phyloP scores from a whole-genome alignment of 225 moss, liverwort and hornwort genomes.

The Marchantia paleacea region DNA sequence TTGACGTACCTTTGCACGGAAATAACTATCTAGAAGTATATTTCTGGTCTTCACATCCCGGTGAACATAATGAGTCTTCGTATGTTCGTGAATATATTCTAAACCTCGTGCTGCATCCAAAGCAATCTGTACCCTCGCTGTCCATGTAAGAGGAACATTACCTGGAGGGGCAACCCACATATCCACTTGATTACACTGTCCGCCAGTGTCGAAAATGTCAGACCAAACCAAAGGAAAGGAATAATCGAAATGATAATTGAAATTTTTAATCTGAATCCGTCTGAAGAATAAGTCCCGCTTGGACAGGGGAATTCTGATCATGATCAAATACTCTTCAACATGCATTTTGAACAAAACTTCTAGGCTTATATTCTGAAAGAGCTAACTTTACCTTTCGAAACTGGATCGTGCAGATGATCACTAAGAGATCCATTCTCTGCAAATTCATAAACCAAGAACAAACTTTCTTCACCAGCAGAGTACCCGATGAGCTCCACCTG shows the following conservation, averaged over 20 bases:
- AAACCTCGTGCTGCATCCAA: slow-evolving; percentile 41
- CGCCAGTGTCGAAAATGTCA: not conserved
- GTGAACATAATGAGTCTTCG: slow-evolving; percentile 33
- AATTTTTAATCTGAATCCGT: no score
- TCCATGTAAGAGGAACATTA: slow-evolving; percentile 31
- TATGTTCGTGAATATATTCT: slow-evolving; percentile 39
- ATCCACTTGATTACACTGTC: not conserved
- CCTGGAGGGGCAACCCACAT: slow-evolving; percentile 3
- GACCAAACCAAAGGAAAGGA: not conserved
- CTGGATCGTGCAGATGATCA: slow-evolving; percentile 26
- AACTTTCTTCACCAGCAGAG: slow-evolving; percentile 29
- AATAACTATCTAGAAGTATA: slow-evolving; percentile 36
- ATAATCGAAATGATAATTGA: not conserved
- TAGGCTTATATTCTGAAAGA: no score
- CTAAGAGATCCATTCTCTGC: slow-evolving; percentile 41
- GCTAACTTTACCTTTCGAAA: not conserved
- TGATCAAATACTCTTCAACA: no score
- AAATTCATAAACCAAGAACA: slow-evolving; percentile 35
- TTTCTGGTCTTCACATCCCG: slow-evolving; percentile 39
- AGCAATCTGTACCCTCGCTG: slow-evolving; percentile 35
- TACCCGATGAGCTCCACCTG: slow-evolving; percentile 44
- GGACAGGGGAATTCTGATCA: no score
- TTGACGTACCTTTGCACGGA: slow-evolving; percentile 33
- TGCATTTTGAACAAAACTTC: no score
- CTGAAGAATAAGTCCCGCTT: no score